Conservation (phyloP, 148 eudicot species). For the Mesembryanthemum crystallinum region DNA sequence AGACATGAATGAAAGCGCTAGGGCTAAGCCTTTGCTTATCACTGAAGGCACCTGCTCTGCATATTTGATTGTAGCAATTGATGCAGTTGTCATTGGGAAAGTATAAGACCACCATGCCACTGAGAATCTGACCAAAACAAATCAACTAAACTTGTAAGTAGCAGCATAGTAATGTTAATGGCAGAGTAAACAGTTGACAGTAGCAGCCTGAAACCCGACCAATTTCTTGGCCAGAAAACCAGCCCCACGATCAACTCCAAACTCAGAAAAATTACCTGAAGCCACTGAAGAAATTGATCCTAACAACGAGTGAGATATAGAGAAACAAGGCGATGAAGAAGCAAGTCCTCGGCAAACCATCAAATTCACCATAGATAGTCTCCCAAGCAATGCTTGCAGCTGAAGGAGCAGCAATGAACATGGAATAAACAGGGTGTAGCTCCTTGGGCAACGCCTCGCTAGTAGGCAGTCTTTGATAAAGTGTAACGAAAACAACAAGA, state of each 20-base stretch:
- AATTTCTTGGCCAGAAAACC: too few relatives aligned
- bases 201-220: too few relatives aligned
- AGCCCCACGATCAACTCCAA: too few relatives aligned
- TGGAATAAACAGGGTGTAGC: constrained; percentile 89
- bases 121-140: constrained; percentile 61
- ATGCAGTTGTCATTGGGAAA: constrained; percentile 94
- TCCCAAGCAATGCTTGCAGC: constrained; percentile 97
- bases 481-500: constrained; percentile 81
- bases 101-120: constrained; percentile 99
- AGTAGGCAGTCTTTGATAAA: constrained; percentile 89
- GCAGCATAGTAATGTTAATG: neutral
- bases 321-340: constrained; percentile 89
- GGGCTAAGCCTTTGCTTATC: constrained; percentile 60
- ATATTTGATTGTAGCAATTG: constrained; percentile 85
- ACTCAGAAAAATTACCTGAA: constrained; percentile 45
- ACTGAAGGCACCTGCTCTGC: constrained; percentile 67
- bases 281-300: constrained; percentile 80
- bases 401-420: constrained; percentile 92
- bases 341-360: constrained; percentile 81
- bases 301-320: constrained; percentile 71
- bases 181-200: neutral
- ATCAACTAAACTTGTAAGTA: neutral
- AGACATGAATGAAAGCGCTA: constrained; percentile 73
- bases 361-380: constrained; percentile 76
- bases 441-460: constrained; percentile 91